A percentile compares a stretch with the other conserved stretches of the same genome.
phyloP scores from a whole-genome alignment of 2,329 filamentous ascomycete genomes.

The Diaporthe aspalathi region DNA sequence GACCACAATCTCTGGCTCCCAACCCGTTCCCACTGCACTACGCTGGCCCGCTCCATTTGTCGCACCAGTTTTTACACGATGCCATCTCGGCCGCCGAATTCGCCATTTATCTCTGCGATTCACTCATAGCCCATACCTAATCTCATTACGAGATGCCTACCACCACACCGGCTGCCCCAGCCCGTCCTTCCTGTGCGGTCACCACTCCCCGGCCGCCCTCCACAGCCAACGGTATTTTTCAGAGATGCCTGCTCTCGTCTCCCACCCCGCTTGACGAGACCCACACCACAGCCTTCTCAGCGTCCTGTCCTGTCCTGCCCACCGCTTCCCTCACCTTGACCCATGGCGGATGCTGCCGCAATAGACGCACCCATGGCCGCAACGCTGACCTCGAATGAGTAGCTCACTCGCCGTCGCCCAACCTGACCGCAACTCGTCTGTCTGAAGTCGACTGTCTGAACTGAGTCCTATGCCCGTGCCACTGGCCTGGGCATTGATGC shows the following conservation, averaged over 20 bases:
- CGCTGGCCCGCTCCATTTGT: constrained; percentile 19
- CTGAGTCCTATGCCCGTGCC: constrained; percentile 15
- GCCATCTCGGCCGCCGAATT: constrained; percentile 17
- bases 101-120: constrained; percentile 27
- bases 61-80: constrained; percentile 24
- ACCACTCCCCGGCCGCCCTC: constrained; percentile 3
- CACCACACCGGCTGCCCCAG: constrained; percentile 7
- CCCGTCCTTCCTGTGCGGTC: constrained; percentile 4
- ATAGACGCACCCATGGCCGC: constrained; percentile 17
- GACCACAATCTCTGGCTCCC: constrained; percentile 16
- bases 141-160: constrained; percentile 24
- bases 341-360: constrained; percentile 6
- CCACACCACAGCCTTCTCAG: constrained; percentile 18
- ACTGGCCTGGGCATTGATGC: constrained; percentile 4
- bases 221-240: background rate
- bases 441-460: constrained; percentile 8
- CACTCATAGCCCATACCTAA: constrained; percentile 7
- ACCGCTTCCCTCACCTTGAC: constrained; percentile 23
- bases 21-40: constrained; percentile 5
- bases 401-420: background rate
- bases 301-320: constrained; percentile 12
- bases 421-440: constrained; percentile 21
- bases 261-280: constrained; percentile 21
- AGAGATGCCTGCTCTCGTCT: background rate
- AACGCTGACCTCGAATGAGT: background rate